A percentile compares a stretch with the other conserved stretches of the same genome.
These are phyloP conservation scores for Daldinia concentrica DNA, from an alignment of 495 filamentous ascomycete genomes.

Conservation along the genomic window DNA sequence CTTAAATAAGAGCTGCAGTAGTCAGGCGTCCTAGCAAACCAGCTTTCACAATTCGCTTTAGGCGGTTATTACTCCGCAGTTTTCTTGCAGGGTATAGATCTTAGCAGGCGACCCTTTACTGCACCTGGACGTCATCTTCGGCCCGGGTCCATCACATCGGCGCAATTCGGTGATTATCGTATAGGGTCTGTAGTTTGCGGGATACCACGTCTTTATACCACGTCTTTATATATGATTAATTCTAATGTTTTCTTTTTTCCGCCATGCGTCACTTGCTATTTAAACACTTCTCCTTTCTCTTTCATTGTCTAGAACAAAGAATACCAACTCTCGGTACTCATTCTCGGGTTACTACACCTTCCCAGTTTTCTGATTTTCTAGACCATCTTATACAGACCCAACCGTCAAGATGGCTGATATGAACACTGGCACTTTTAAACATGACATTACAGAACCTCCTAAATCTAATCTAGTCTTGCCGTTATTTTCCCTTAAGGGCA, in stretches of 20 bases:
- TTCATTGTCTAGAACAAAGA: neutral
- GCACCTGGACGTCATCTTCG: constrained; percentile 44
- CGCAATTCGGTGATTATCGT: constrained; percentile 32
- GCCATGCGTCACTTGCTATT: constrained; percentile 2
- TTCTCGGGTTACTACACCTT: neutral
- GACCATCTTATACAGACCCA: neutral
- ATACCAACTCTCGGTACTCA: neutral
- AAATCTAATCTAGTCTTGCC: constrained; percentile 69
- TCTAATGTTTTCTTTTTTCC: constrained; percentile 1
- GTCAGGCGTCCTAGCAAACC: constrained; percentile 26
- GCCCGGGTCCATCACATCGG: constrained; percentile 35
- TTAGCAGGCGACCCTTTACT: constrained; percentile 26
- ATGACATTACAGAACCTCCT: constrained; percentile 69
- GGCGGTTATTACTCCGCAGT: constrained; percentile 36
- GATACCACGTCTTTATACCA: constrained; percentile 27
- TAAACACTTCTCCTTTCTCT: neutral
- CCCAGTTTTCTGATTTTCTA: neutral
- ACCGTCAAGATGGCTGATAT: constrained; percentile 53
- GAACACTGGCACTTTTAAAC: constrained; percentile 65
- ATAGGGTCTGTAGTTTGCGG: constrained; percentile 31
- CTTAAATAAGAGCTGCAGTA: constrained; percentile 39
- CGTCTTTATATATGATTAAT: constrained; percentile 15
- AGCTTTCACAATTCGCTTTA: constrained; percentile 23
- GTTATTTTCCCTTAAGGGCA: constrained; percentile 86
- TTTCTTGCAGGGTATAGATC: constrained; percentile 15